phyloP scores from a whole-genome alignment of 192 early-diverging fungal genomes.

The Helicostylum pulchrum region DNA sequence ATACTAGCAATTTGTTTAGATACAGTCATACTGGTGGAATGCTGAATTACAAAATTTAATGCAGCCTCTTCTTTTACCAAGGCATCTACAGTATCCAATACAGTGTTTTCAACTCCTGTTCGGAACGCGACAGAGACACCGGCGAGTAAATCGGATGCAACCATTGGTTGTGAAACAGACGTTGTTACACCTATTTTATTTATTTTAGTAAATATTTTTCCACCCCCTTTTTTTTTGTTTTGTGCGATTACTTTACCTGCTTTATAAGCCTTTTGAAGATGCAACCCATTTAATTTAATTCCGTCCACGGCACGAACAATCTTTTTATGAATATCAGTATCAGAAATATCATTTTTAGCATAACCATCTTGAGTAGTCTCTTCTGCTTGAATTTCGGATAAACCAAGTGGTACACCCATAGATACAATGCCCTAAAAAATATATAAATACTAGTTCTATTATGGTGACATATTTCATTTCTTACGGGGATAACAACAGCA shows the following conservation, averaged over 20 bases:
- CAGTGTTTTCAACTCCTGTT: slow-evolving; percentile 53
- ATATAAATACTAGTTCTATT: not conserved
- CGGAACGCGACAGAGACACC: slow-evolving; percentile 65
- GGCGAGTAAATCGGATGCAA: slow-evolving; percentile 39
- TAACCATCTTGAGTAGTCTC: slow-evolving; percentile 55
- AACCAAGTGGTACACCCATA: slow-evolving; percentile 51
- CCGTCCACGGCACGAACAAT: slow-evolving; percentile 58
- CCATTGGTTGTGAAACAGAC: slow-evolving; percentile 52
- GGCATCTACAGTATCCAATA: slow-evolving; percentile 31
- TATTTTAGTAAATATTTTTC: not conserved
- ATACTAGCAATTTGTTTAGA: slow-evolving; percentile 53
- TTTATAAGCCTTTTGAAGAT: slow-evolving; percentile 53
- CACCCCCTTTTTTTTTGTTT: not conserved
- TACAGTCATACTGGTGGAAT: slow-evolving; percentile 30
- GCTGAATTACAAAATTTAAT: slow-evolving; percentile 56
- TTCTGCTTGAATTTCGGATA: slow-evolving; percentile 66
- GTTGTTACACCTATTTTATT: slow-evolving; percentile 46
- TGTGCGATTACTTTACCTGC: slow-evolving; percentile 34
- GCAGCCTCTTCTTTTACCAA: slow-evolving; percentile 56
- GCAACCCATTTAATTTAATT: slow-evolving; percentile 57
- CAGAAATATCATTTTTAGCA: slow-evolving; percentile 24
- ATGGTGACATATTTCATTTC: not conserved
- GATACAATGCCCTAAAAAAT: slow-evolving; percentile 50
- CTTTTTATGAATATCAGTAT: slow-evolving; percentile 23
- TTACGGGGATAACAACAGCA: slow-evolving; percentile 55